Base-by-base conservation (phyloP, 2,329 filamentous ascomycete species). In the Cladosporium sp. region DNA sequence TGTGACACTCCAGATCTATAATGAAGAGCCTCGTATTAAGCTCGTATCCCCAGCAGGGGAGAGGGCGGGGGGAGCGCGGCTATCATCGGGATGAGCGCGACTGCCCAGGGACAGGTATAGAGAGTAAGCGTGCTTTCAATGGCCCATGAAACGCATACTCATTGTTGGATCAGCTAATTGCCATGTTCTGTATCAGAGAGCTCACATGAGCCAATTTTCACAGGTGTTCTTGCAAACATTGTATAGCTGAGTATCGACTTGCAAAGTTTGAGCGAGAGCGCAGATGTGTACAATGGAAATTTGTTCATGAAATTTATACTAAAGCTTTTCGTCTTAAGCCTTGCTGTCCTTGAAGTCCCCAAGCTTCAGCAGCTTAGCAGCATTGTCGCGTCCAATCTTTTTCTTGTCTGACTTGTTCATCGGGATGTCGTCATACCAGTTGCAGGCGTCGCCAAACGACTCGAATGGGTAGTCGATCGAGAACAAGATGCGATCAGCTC, bases 391-490 rank as follows among this genome's bases (percentile, higher is more conserved):
- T 5, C 72, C 73, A 66, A 75, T 74, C 63, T 68, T 67, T 55
- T 69, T 67, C 31, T 73, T 69, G 57, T 69, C 65, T 8, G 56
- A 29, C 7, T 67, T 49, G 26, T 70, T 68, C 23, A 73, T 33
- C 23, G 68, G 64, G 2, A 72, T 68, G 6, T 62, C 68, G 67
- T 75, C 73, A 23, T 69, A 75, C 73, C 73, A 75, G 23, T 62
- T 64, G 29, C 73, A 74, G 56, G 69, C 73, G 69, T 74, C 69
- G 23, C 69, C 68, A 58, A 73, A 72, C 5, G 64, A 68, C 67
- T 75, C 73, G 62, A 72, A 75, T 0, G 72, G 73, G 62, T 74
- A 75, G 53, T 75, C 73, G 33, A 75, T 73, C 1, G 68, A 70
- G 68, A 74, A 75, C 35, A 75, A 56, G 29, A 75, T 73, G 28